Evolutionary conservation across 257 asterid species (phyloP).

Genomic region (Nicotiana obtusifolia): DNA sequence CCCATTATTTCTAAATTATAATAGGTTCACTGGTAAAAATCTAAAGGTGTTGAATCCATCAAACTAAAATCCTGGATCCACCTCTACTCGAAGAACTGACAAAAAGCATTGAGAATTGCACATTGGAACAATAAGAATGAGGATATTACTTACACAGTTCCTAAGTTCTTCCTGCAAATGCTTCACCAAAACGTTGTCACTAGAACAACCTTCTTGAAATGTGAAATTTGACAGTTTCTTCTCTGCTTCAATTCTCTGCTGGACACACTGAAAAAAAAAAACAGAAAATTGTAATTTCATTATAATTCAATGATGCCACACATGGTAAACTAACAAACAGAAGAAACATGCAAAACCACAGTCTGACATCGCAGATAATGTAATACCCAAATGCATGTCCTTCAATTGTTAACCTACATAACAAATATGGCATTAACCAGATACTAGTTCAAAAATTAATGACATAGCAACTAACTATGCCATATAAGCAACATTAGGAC

Average conservation of each 20-base stretch:
- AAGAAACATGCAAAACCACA: background rate
- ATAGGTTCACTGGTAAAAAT: too few relatives aligned
- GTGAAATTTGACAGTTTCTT: slow-evolving; percentile 39
- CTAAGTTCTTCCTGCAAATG: slow-evolving; percentile 89
- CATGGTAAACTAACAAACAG: background rate
- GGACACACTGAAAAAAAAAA: slow-evolving; percentile 50
- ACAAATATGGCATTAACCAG: background rate
- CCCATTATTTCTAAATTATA: too few relatives aligned
- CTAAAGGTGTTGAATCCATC: too few relatives aligned
- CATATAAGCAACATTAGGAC: background rate
- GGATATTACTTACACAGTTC: slow-evolving; percentile 61
- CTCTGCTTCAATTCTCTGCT: slow-evolving; percentile 65
- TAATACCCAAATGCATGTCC: background rate
- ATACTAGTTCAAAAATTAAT: background rate
- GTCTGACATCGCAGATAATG: background rate
- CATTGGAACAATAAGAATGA: background rate
- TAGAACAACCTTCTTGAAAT: slow-evolving; percentile 49
- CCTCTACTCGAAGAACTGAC: background rate
- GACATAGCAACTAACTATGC: background rate
- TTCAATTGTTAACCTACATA: background rate
- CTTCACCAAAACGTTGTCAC: slow-evolving; percentile 65
- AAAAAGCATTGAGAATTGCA: slow-evolving; percentile 5
- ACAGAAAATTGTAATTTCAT: slow-evolving; percentile 14
- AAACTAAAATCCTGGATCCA: too few relatives aligned
- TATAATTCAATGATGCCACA: slow-evolving; percentile 9